phyloP scores from a whole-genome alignment of 192 early-diverging fungal species.

The Umbelopsis sp. region DNA sequence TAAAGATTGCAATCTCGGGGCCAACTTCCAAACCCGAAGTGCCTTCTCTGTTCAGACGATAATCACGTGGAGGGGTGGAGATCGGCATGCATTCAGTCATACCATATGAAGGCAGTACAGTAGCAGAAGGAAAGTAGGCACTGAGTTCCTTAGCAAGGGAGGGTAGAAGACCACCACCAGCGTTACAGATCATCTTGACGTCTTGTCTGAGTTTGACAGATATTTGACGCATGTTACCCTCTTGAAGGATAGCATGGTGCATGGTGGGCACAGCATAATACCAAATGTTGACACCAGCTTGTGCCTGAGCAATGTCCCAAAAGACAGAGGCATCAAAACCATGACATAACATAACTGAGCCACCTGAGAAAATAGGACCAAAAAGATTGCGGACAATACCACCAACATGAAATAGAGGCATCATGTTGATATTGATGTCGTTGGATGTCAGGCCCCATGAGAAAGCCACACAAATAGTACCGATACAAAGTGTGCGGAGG shows the following conservation, averaged over 20 bases:
- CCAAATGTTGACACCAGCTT: constrained; percentile 47
- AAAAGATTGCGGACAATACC: constrained; percentile 70
- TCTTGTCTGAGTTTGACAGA: constrained; percentile 6
- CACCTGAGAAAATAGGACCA: constrained; percentile 59
- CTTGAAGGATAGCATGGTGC: constrained; percentile 68
- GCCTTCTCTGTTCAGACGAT: constrained; percentile 42
- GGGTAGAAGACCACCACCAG: constrained; percentile 45
- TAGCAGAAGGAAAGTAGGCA: constrained; percentile 26
- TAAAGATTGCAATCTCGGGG: constrained; percentile 45
- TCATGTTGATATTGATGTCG: constrained; percentile 67
- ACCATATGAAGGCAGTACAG: constrained; percentile 47
- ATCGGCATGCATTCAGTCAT: constrained; percentile 61
- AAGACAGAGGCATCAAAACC: constrained; percentile 64
- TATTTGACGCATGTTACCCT: constrained; percentile 17
- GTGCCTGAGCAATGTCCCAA: constrained; percentile 60
- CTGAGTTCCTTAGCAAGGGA: constrained; percentile 35
- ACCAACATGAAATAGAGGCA: constrained; percentile 79
- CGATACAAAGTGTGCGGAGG: constrained; percentile 63
- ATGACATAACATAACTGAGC: constrained; percentile 60
- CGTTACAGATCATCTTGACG: constrained; percentile 49
- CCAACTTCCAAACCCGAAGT: constrained; percentile 40
- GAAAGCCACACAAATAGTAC: constrained; percentile 60
- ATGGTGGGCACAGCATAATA: constrained; percentile 74
- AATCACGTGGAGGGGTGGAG: constrained; percentile 43
- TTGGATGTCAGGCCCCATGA: constrained; percentile 53